Evolutionary conservation across 495 filamentous ascomycete species (phyloP).

Genomic region (Poronia punctata): DNA sequence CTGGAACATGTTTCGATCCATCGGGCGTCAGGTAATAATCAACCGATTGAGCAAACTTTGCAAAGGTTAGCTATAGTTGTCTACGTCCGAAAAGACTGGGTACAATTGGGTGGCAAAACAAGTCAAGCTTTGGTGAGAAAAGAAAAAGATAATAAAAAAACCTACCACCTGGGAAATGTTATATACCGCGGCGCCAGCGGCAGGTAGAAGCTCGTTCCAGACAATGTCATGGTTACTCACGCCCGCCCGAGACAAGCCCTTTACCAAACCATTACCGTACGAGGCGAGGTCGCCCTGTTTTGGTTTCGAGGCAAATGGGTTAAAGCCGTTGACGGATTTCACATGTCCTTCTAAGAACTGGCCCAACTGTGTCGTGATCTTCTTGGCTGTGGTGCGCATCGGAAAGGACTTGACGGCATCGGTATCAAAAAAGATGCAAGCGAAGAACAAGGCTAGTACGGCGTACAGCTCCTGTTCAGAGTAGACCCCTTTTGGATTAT

Average conservation of each 20-base stretch:
- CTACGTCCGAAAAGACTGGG: conserved; percentile 5
- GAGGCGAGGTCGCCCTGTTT: conserved; percentile 50
- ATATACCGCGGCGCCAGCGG: conserved; percentile 44
- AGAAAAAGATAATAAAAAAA: not conserved
- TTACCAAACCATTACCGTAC: conserved; percentile 66
- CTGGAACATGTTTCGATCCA: conserved; percentile 48
- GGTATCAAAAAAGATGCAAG: conserved; percentile 39
- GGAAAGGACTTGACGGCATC: conserved; percentile 49
- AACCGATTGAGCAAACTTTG: conserved; percentile 64
- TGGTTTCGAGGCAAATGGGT: conserved; percentile 36
- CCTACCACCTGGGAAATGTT: conserved; percentile 60
- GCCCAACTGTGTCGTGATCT: conserved; percentile 48
- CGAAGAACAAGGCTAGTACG: conserved; percentile 62
- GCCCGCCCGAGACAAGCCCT: conserved; percentile 59
- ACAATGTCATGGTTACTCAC: conserved; percentile 60
- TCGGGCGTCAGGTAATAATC: conserved; percentile 65
- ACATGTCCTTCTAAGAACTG: conserved; percentile 40
- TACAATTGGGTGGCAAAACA: not conserved
- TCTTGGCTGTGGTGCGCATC: conserved; percentile 53
- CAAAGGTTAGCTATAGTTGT: not conserved
- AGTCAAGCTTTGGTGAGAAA: not conserved
- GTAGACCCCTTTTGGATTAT: conserved; percentile 63
- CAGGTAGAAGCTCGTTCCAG: conserved; percentile 60
- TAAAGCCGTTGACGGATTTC: conserved; percentile 53
- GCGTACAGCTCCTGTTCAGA: conserved; percentile 74